Base-by-base conservation (phyloP, 108 stramenopile species). In the Mediolabrus comicus region DNA sequence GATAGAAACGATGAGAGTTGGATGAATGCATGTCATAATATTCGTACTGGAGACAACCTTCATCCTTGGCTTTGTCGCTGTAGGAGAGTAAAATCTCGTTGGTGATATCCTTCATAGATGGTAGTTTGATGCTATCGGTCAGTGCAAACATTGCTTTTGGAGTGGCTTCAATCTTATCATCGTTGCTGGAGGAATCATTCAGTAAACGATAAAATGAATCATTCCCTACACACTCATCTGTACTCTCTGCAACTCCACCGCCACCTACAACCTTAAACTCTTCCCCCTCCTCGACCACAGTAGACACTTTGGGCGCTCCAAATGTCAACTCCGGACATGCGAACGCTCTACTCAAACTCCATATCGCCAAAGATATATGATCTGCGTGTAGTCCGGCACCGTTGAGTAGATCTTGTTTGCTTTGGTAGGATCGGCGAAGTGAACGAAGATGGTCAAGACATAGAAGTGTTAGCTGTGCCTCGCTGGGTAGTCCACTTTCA, bases 1-100 rank as follows among this genome's bases (percentile, higher is more conserved):
- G 59, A 59, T 81, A 95, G 41, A 88, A 91, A 5, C 94, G 84
- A 65, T 91, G 85, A 9, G 72, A 54, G 59, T 95, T 95, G 76
- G 84, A 84, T 2, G 79, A 65, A 59, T 95, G 90, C 2, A 60
- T 17, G 67, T 95, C 94, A 60, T 95, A 84, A 67, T 91, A 85
- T 25, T 83, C 83, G 65, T 95, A 95, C 49, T 55, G 69, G 16
- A 74, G 80, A 19, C 22, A 19, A 14, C 53, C 33, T 2, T 76
- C 81, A 11, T 81, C 39, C 0, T 62, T 49, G 30, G 59, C 41
- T 28, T 75, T 29, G 33, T 69, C 32, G 2, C 43, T 27, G 60
- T 29, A 52, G 9, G 65, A 54, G 11, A 79, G 67, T 31, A 86
- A 41, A 14, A 90, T 60, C 33, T 90, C 86, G 22, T 73, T 62